phyloP scores from a whole-genome alignment of 805 yeast species.

The Candida insectorum region DNA sequence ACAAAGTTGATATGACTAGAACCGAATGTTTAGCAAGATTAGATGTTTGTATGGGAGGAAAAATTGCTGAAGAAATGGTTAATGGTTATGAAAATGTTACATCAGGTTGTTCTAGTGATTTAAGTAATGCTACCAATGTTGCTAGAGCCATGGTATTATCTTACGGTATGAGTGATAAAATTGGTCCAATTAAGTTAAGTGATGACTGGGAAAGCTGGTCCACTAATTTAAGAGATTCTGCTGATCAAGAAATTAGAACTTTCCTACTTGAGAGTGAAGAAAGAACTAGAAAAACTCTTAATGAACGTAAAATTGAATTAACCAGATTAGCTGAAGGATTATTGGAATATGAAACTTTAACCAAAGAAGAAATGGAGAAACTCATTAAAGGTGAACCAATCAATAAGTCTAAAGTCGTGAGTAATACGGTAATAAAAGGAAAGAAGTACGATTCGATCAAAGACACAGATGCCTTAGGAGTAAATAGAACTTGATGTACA shows the following conservation, averaged over 20 bases:
- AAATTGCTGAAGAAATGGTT: slow-evolving; percentile 90
- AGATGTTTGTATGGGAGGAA: slow-evolving; percentile 99
- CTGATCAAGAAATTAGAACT: slow-evolving; percentile 87
- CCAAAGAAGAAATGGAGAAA: slow-evolving; percentile 83
- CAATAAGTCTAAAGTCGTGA: slow-evolving; percentile 60
- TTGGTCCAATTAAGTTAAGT: slow-evolving; percentile 87
- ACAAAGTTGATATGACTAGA: slow-evolving; percentile 89
- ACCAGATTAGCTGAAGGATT: slow-evolving; percentile 89
- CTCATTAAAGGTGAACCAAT: slow-evolving; percentile 78
- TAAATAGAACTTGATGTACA: not conserved
- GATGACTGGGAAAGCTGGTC: slow-evolving; percentile 97
- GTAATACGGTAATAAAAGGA: slow-evolving; percentile 61
- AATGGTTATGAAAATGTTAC: slow-evolving; percentile 92
- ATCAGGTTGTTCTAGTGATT: slow-evolving; percentile 91
- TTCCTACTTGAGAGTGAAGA: slow-evolving; percentile 72
- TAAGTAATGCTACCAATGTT: slow-evolving; percentile 82
- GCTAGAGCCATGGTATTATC: slow-evolving; percentile 97
- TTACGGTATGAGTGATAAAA: slow-evolving; percentile 91
- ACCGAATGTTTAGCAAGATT: slow-evolving; percentile 85
- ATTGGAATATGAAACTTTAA: slow-evolving; percentile 91
- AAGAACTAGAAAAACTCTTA: slow-evolving; percentile 69
- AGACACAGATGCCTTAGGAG: slow-evolving; percentile 3
- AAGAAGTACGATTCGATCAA: slow-evolving; percentile 7
- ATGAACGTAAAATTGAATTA: slow-evolving; percentile 63
- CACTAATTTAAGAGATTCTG: slow-evolving; percentile 77